Evolutionary conservation across 2,329 filamentous ascomycete species (phyloP).

Genomic region (Verruconis gallopava): DNA sequence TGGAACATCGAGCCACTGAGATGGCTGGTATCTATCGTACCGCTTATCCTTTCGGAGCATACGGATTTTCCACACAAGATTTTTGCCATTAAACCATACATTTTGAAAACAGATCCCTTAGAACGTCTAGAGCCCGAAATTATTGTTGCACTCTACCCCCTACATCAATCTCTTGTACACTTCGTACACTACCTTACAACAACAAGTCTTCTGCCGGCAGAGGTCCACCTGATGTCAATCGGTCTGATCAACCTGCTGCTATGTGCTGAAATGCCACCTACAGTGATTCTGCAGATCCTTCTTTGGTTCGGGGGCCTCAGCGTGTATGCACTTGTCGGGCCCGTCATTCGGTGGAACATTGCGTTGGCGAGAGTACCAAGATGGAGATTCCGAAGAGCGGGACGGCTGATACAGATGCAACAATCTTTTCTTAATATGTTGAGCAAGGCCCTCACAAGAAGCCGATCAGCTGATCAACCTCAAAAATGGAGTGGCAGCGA

Average conservation of each 20-base stretch:
- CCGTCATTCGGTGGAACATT: conserved; percentile 72
- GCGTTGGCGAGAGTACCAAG: conserved; percentile 75
- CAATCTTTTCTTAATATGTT: conserved; percentile 31
- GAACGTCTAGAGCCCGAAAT: conserved; percentile 41
- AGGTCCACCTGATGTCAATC: conserved; percentile 76
- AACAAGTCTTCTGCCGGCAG: conserved; percentile 74
- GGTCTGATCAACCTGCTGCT: conserved; percentile 71
- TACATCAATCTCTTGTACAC: conserved; percentile 65
- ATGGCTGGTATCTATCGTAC: conserved; percentile 64
- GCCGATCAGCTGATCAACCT: conserved; percentile 17
- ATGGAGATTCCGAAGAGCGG: conserved; percentile 66
- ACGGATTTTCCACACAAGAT: conserved; percentile 22
- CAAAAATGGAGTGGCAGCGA: conserved; percentile 27
- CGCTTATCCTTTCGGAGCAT: conserved; percentile 44
- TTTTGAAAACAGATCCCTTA: conserved; percentile 20
- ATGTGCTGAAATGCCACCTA: conserved; percentile 52
- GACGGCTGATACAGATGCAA: conserved; percentile 28
- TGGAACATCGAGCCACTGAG: conserved; percentile 18
- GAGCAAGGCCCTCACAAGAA: conserved; percentile 16
- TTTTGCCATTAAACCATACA: conserved; percentile 22
- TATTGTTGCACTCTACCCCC: conserved; percentile 58
- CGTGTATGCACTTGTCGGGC: conserved; percentile 58
- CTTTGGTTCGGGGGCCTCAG: conserved; percentile 54
- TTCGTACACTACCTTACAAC: conserved; percentile 72
- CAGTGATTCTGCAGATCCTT: conserved; percentile 29